Evolutionary conservation across 2,329 filamentous ascomycete species (phyloP).

Genomic region (Ophiosphaerella herpotricha): DNA sequence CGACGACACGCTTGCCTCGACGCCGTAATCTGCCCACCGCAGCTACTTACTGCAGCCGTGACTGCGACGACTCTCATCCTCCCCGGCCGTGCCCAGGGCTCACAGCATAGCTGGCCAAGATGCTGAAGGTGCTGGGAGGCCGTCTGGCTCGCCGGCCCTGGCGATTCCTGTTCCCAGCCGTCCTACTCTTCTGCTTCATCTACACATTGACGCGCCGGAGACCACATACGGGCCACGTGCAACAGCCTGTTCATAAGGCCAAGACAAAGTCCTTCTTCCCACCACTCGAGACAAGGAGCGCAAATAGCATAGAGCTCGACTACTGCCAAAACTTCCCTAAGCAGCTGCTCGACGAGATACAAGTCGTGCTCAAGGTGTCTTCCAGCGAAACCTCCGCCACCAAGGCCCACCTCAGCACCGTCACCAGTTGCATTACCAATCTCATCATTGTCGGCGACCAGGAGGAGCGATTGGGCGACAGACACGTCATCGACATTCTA

Average conservation of each 20-base stretch:
- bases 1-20: conserved; percentile 7
- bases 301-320: conserved; percentile 38
- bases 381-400: conserved; percentile 50
- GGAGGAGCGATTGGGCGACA: conserved; percentile 57
- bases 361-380: conserved; percentile 57
- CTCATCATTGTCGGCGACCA: conserved; percentile 64
- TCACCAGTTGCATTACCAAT: conserved; percentile 60
- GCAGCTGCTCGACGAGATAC: conserved; percentile 48
- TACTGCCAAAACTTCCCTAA: conserved; percentile 49
- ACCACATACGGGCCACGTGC: conserved; percentile 2
- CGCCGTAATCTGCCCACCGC: background rate
- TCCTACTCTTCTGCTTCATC: conserved; percentile 39
- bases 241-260: conserved; percentile 28
- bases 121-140: conserved; percentile 32
- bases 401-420: conserved; percentile 56
- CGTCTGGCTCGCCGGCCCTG: conserved; percentile 36
- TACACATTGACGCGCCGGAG: conserved; percentile 33
- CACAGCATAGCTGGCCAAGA: conserved; percentile 12
- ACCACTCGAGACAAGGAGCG: conserved; percentile 35
- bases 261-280: conserved; percentile 46
- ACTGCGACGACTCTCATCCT: conserved; percentile 4
- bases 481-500: conserved; percentile 56
- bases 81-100: conserved; percentile 5
- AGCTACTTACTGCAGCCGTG: background rate
- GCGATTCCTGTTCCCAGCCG: conserved; percentile 37